A percentile compares a stretch with the other conserved stretches of the same genome.
Evolutionary conservation across 345 rosid genomes (phyloP).

Genomic region (Melastoma malabathricum): DNA sequence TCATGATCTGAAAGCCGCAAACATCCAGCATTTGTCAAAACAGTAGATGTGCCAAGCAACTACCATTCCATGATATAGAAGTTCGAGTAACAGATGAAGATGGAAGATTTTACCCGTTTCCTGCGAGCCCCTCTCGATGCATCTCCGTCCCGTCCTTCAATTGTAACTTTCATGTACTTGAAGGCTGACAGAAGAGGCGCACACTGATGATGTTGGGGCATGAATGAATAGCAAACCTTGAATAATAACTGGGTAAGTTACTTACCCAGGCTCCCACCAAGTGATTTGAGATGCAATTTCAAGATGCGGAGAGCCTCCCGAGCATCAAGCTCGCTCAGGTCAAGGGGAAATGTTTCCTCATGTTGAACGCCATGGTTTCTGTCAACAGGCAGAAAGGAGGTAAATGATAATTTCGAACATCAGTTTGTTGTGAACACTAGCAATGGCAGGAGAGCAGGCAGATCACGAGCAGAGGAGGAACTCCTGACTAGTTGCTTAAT

Average conservation of each 20-base stretch:
- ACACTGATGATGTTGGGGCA: background rate
- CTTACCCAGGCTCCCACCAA: constrained; percentile 48
- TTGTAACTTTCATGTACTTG: constrained; percentile 31
- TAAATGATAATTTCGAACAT: background rate
- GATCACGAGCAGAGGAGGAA: too few species aligned
- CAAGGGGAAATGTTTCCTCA: constrained; percentile 13
- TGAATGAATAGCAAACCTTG: background rate
- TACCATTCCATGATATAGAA: background rate
- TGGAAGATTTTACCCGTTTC: constrained; percentile 23
- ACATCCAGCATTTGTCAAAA: background rate
- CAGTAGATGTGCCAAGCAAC: background rate
- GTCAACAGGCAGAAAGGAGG: background rate
- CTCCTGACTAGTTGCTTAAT: background rate
- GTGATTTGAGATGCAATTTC: constrained; percentile 29
- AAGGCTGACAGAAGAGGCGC: constrained; percentile 2
- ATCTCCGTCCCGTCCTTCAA: constrained; percentile 26
- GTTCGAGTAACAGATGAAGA: background rate
- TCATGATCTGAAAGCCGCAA: constrained; percentile 23
- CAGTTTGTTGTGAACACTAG: background rate
- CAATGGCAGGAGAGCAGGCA: background rate
- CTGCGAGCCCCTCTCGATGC: constrained; percentile 28
- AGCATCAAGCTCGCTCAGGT: constrained; percentile 24
- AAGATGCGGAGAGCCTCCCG: constrained; percentile 32
- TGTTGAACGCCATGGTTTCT: constrained; percentile 17
- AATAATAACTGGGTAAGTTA: constrained; percentile 16